These are phyloP conservation scores for Pleurotus tuber-regium DNA, from an alignment of 768 basidiomycete genomes.

Conservation along the genomic window DNA sequence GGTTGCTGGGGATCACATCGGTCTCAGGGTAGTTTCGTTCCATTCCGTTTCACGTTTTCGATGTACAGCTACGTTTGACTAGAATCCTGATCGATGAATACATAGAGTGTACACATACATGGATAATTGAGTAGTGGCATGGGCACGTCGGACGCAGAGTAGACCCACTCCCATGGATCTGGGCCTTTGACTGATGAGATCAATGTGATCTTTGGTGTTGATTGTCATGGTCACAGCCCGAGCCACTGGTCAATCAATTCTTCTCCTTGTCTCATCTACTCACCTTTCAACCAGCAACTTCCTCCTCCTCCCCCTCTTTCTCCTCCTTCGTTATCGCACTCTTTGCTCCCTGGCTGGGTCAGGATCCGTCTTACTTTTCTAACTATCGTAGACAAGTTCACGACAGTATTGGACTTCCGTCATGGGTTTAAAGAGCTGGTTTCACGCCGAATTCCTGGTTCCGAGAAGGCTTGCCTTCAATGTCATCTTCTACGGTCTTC, in stretches of 20 bases:
- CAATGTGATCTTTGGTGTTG: slow-evolving; percentile 14
- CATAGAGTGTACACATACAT: no score
- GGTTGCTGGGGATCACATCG: no score
- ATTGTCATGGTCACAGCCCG: slow-evolving; percentile 29
- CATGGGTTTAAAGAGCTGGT: slow-evolving; percentile 68
- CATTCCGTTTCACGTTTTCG: not conserved
- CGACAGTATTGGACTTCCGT: slow-evolving; percentile 19
- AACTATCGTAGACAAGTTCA: slow-evolving; percentile 11
- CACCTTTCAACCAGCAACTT: slow-evolving; percentile 18
- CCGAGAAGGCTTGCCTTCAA: slow-evolving; percentile 70
- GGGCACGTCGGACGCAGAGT: not conserved
- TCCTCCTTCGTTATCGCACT: slow-evolving; percentile 20
- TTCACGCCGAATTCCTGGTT: slow-evolving; percentile 65
- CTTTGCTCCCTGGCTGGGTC: slow-evolving; percentile 48
- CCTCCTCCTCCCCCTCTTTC: slow-evolving; percentile 19
- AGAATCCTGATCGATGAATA: no score
- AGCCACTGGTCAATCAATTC: slow-evolving; percentile 17
- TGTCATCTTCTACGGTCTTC: slow-evolving; percentile 76
- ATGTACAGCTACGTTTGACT: not conserved
- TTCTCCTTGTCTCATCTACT: slow-evolving; percentile 22
- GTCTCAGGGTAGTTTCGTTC: not conserved
- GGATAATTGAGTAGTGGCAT: no score
- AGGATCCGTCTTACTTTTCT: slow-evolving; percentile 35
- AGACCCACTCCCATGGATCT: slow-evolving; percentile 6
- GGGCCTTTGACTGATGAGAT: slow-evolving; percentile 10